These are phyloP conservation scores for Picea abies DNA, from an alignment of 83 land plant species.

Conservation along the genomic window DNA sequence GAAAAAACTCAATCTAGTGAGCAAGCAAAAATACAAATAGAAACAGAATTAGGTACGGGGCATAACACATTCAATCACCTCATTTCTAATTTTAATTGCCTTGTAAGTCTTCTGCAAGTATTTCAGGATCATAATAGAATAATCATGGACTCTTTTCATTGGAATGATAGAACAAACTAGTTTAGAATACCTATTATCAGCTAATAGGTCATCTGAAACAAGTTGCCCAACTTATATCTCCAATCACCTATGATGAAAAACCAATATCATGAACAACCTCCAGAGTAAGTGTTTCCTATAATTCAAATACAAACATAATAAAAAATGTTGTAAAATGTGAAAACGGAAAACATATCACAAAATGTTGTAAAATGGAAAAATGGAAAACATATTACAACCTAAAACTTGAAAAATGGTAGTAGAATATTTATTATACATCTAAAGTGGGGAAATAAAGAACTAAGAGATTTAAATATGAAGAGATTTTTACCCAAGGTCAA, in stretches of 20 bases:
- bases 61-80: constrained; percentile 22
- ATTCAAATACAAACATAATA: too few relatives aligned
- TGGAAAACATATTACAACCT: too few relatives aligned
- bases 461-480: too few relatives aligned
- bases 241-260: constrained; percentile 62
- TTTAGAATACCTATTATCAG: constrained; percentile 42
- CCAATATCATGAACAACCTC: constrained; percentile 56
- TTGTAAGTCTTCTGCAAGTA: constrained; percentile 75
- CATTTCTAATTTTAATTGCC: constrained; percentile 48
- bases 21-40: too few relatives aligned
- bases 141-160: constrained; percentile 53
- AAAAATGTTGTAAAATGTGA: too few relatives aligned
- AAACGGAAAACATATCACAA: too few relatives aligned
- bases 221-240: constrained; percentile 49
- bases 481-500: constrained; percentile 42
- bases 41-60: too few relatives aligned
- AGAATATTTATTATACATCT: too few relatives aligned
- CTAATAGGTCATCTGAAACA: constrained; percentile 76
- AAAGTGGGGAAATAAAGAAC: too few relatives aligned
- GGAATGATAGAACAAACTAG: constrained; percentile 42
- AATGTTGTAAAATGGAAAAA: too few relatives aligned
- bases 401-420: too few relatives aligned
- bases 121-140: constrained; percentile 70
- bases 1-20: too few relatives aligned
- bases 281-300: constrained; percentile 61